Evolutionary conservation across 768 basidiomycete genomes (phyloP).

Genomic region (Boletus rubescentipes): DNA sequence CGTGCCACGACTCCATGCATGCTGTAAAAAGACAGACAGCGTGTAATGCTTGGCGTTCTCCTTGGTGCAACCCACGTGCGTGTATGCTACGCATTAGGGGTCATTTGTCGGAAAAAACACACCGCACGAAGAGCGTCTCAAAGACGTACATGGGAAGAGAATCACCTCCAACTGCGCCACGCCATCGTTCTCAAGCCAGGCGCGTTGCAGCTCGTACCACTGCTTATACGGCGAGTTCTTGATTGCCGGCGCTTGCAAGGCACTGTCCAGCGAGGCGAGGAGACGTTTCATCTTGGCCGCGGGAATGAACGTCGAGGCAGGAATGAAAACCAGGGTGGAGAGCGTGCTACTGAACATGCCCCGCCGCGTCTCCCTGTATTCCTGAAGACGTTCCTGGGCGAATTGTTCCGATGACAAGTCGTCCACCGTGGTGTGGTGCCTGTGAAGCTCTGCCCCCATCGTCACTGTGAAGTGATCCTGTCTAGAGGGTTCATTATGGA

Average conservation of each 20-base stretch:
- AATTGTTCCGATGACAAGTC: slow-evolving; percentile 13
- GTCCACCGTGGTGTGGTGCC: slow-evolving; percentile 10
- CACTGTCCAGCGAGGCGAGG: slow-evolving; percentile 4
- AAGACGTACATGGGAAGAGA: slow-evolving; percentile 17
- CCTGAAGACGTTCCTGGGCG: slow-evolving; percentile 1
- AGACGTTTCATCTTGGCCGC: slow-evolving; percentile 11
- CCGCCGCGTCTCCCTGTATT: slow-evolving; percentile 10
- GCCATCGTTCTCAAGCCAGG: slow-evolving; percentile 18
- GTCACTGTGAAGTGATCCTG: slow-evolving; percentile 15
- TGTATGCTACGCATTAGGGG: slow-evolving; percentile 2
- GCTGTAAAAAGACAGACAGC: slow-evolving; percentile 10
- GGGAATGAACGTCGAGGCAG: slow-evolving; percentile 11
- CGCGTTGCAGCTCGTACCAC: slow-evolving; percentile 14
- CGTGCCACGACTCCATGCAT: slow-evolving; percentile 19
- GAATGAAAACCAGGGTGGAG: slow-evolving; percentile 15
- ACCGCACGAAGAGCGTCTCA: too few relatives aligned
- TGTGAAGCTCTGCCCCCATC: slow-evolving; percentile 15
- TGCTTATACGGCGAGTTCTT: slow-evolving; percentile 12
- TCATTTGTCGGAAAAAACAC: too few relatives aligned
- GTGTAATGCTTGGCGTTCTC: slow-evolving; percentile 14
- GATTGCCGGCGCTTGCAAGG: slow-evolving; percentile 7
- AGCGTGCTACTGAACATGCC: slow-evolving; percentile 18
- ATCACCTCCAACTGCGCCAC: slow-evolving; percentile 16
- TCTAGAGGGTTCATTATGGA: not conserved
- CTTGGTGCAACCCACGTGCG: slow-evolving; percentile 6